Conservation (phyloP, 2,329 filamentous ascomycete species). For the Bipolaris sorokiniana region DNA sequence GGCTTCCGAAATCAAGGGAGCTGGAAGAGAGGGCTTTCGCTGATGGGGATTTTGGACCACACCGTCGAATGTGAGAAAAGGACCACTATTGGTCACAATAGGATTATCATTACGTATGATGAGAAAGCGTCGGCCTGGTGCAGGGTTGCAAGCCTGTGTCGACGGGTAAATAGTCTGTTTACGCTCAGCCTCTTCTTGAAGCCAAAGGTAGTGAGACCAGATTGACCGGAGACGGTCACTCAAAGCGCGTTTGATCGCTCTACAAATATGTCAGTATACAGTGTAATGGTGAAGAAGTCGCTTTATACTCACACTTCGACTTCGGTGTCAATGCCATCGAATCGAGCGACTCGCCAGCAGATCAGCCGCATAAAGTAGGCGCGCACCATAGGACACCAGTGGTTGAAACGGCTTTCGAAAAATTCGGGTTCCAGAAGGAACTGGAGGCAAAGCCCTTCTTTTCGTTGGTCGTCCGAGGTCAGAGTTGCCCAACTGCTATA, state of each 20-base stretch:
- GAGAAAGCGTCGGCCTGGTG: conserved; percentile 82
- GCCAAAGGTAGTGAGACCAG: conserved; percentile 81
- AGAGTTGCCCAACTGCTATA: conserved; percentile 81
- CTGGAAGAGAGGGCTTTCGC: conserved; percentile 36
- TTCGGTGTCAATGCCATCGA: conserved; percentile 69
- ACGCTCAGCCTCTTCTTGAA: conserved; percentile 70
- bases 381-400: conserved; percentile 95
- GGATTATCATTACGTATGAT: conserved; percentile 83
- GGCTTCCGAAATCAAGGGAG: conserved; percentile 28
- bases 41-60: conserved; percentile 54
- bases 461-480: conserved; percentile 68
- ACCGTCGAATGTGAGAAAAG: conserved; percentile 70
- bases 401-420: conserved; percentile 84
- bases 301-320: conserved; percentile 67
- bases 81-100: conserved; percentile 57
- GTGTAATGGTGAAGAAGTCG: background rate
- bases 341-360: conserved; percentile 86
- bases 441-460: conserved; percentile 71
- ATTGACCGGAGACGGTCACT: conserved; percentile 71
- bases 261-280: conserved; percentile 47
- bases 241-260: conserved; percentile 71
- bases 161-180: conserved; percentile 66
- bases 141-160: conserved; percentile 81
- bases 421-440: conserved; percentile 77
- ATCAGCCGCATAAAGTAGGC: conserved; percentile 90